phyloP scores from a whole-genome alignment of 495 filamentous ascomycete genomes.

The Penicillium samsonianum region DNA sequence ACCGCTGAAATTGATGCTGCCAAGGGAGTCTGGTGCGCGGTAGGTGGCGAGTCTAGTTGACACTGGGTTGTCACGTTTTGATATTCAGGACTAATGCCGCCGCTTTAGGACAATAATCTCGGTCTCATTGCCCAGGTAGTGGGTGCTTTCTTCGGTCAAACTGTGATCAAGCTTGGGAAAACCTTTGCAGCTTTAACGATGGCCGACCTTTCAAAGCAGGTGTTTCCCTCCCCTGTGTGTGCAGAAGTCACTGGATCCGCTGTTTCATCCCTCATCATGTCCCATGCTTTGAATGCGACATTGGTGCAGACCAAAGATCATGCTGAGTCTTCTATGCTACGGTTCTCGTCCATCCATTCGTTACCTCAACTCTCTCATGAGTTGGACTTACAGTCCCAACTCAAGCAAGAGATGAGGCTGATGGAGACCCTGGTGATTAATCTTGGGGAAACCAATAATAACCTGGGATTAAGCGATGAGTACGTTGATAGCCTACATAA shows the following conservation, averaged over 20 bases:
- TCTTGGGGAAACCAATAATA: slow-evolving; percentile 54
- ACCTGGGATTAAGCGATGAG: slow-evolving; percentile 60
- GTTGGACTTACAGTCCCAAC: slow-evolving; percentile 39
- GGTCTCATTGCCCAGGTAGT: slow-evolving; percentile 56
- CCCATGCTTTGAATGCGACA: slow-evolving; percentile 55
- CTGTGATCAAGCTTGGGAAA: slow-evolving; percentile 44
- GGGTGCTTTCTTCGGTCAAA: slow-evolving; percentile 48
- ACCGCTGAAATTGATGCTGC: slow-evolving; percentile 59
- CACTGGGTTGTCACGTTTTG: neutral
- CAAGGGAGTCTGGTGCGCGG: slow-evolving; percentile 58
- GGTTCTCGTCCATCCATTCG: slow-evolving; percentile 30
- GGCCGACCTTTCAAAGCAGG: slow-evolving; percentile 40
- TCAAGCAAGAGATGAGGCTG: slow-evolving; percentile 37
- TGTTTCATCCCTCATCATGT: slow-evolving; percentile 55
- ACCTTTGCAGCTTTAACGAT: slow-evolving; percentile 52
- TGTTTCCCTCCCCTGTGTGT: slow-evolving; percentile 42
- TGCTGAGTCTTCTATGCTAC: slow-evolving; percentile 44
- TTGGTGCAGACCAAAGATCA: slow-evolving; percentile 48
- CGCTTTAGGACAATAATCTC: slow-evolving; percentile 56
- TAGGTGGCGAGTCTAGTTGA: slow-evolving; percentile 35
- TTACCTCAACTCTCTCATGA: slow-evolving; percentile 38
- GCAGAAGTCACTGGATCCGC: slow-evolving; percentile 48
- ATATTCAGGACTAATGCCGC: slow-evolving; percentile 12
- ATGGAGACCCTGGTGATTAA: slow-evolving; percentile 42
- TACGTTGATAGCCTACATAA: slow-evolving; percentile 45